Evolutionary conservation across 352 stramenopile genomes (phyloP), one percentile per base, ranked within the genome.

Genomic region (Phytophthora europaea): DNA sequence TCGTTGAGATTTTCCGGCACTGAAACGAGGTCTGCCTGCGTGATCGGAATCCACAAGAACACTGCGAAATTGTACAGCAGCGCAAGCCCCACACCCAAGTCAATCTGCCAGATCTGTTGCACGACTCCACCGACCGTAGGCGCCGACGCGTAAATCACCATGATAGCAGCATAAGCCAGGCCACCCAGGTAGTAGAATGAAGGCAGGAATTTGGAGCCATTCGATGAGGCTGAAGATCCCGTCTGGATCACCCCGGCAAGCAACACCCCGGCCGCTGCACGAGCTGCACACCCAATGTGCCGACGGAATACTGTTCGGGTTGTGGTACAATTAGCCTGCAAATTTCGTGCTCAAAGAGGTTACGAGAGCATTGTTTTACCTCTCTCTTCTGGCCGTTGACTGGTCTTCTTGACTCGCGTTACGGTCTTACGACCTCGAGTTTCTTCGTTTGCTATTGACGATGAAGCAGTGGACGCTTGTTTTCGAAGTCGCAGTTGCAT

Each of bases 61-160:
- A 94, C 63, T 23, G 85, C 60, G 48, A 92, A 85, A 45, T 92
- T 94, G 79, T 85, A 94, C 23, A 91, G 60, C 22, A 94, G 60
- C 31, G 87, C 85, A 22, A 92, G 71, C 3, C 74, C 82, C 40
- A 94, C 84, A 36, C 87, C 87, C 22, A 87, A 48, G 47, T 89
- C 81, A 61, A 91, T 90, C 80, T 94, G 87, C 78, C 79, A 94
- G 54, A 93, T 82, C 53, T 91, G 77, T 56, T 82, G 67, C 50
- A 92, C 76, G 0, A 84, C 84, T 2, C 81, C 86, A 28, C 87
- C 87, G 13, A 93, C 76, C 12, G 82, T 92, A 4, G 76, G 65
- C 12, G 82, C 83, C 6, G 83, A 85, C 2, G 85, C 80, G 47
- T 89, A 94, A 58, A 94, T 88, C 9, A 88, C 82, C 77, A 89